Percentiles rank a stretch among this genome's conserved stretches.
Evolutionary conservation across 345 rosid genomes (phyloP).

Genomic region (Eutrema heterophyllum): DNA sequence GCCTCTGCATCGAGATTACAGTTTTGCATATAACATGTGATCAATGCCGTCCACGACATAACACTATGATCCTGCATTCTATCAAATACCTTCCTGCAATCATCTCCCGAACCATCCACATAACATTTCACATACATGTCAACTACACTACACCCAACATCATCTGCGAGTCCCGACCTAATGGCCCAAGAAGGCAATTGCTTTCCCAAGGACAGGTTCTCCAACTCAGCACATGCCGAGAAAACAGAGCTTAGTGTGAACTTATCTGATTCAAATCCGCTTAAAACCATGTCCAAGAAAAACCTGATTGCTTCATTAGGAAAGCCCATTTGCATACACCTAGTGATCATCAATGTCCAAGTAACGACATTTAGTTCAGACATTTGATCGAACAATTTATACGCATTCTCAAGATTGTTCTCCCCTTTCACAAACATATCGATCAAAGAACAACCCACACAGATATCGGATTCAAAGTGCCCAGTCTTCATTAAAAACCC

Average conservation of each 20-base stretch:
- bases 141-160: constrained; percentile 67
- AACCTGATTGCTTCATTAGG: constrained; percentile 44
- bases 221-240: constrained; percentile 53
- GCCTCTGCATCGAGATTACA: constrained; percentile 38
- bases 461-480: constrained; percentile 43
- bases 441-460: constrained; percentile 62
- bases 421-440: constrained; percentile 60
- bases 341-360: constrained; percentile 68
- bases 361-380: constrained; percentile 48
- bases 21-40: constrained; percentile 47
- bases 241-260: constrained; percentile 52
- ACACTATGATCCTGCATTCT: constrained; percentile 54
- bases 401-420: constrained; percentile 41
- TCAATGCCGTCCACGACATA: constrained; percentile 74
- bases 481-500: constrained; percentile 57
- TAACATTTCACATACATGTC: constrained; percentile 72
- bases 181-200: constrained; percentile 64
- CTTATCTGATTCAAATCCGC: constrained; percentile 48
- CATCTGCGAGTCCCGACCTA: constrained; percentile 40
- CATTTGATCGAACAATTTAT: constrained; percentile 60
- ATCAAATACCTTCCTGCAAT: constrained; percentile 61
- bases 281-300: constrained; percentile 47
- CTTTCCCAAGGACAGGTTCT: constrained; percentile 34
- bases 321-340: constrained; percentile 47
- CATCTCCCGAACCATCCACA: constrained; percentile 40